These are phyloP conservation scores for Leccinum disarticulatum DNA, from an alignment of 768 basidiomycete genomes.

Conservation along the genomic window DNA sequence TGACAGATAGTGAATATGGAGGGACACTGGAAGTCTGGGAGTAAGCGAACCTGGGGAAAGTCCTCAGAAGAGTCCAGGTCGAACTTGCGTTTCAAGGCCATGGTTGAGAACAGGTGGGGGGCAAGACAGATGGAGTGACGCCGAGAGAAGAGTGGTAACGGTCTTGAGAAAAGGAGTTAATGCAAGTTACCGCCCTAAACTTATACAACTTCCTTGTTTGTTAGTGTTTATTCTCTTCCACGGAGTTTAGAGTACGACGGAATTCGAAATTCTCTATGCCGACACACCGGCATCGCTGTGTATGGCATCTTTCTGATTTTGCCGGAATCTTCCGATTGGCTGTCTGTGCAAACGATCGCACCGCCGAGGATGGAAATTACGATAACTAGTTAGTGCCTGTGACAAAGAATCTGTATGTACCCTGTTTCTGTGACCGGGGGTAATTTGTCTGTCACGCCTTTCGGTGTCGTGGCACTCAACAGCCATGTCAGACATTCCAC, in stretches of 20 bases:
- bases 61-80: constrained; percentile 56
- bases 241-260: constrained; percentile 22
- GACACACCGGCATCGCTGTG: constrained; percentile 11
- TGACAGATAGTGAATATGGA: constrained; percentile 27
- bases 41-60: constrained; percentile 43
- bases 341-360: constrained; percentile 2
- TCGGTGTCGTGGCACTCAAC: constrained; percentile 23
- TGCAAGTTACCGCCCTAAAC: constrained; percentile 27
- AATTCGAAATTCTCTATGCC: constrained; percentile 21
- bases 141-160: constrained; percentile 10
- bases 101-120: constrained; percentile 31
- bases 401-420: constrained; percentile 8
- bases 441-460: constrained; percentile 18
- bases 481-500: constrained; percentile 31
- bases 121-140: constrained; percentile 1
- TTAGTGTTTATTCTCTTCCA: constrained; percentile 25
- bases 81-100: constrained; percentile 79
- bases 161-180: constrained; percentile 28
- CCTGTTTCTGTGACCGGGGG: constrained; percentile 15
- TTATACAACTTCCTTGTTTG: constrained; percentile 31
- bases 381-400: constrained; percentile 8
- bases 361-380: constrained; percentile 10
- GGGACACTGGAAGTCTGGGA: constrained; percentile 15
- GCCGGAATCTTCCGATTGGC: constrained; percentile 33
- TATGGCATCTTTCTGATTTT: constrained; percentile 1